phyloP scores from a whole-genome alignment of 495 filamentous ascomycete genomes.

The Penicillium bialowiezense region DNA sequence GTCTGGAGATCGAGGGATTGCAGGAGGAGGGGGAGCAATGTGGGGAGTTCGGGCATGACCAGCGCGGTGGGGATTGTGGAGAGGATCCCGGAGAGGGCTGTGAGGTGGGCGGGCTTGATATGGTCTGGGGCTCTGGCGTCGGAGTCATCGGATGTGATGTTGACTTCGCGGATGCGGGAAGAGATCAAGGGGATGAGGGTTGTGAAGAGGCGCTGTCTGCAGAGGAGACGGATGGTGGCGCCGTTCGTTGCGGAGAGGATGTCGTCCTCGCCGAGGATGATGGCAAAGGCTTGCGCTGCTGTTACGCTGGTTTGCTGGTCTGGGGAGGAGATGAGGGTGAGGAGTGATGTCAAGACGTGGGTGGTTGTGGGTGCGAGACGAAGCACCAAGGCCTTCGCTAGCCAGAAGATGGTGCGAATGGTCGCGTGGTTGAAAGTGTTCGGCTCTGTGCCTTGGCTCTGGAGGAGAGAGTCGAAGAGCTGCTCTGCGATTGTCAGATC shows the following conservation, averaged over 20 bases:
- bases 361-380: slow-evolving; percentile 46
- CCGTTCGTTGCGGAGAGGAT: slow-evolving; percentile 64
- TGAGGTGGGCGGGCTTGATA: slow-evolving; percentile 60
- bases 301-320: slow-evolving; percentile 40
- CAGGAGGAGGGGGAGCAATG: slow-evolving; percentile 64
- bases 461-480: slow-evolving; percentile 35
- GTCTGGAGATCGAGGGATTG: slow-evolving; percentile 65
- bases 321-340: slow-evolving; percentile 53
- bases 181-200: slow-evolving; percentile 59
- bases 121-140: slow-evolving; percentile 17
- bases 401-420: slow-evolving; percentile 50
- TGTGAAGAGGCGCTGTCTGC: slow-evolving; percentile 64
- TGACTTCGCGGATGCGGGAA: slow-evolving; percentile 49
- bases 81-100: slow-evolving; percentile 64
- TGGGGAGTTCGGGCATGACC: slow-evolving; percentile 57
- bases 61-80: slow-evolving; percentile 57
- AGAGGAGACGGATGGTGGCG: slow-evolving; percentile 60
- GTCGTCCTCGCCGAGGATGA: slow-evolving; percentile 61
- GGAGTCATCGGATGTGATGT: slow-evolving; percentile 21
- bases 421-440: slow-evolving; percentile 21
- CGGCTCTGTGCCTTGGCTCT: slow-evolving; percentile 8
- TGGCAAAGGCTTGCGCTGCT: slow-evolving; percentile 57
- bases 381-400: slow-evolving; percentile 53
- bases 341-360: slow-evolving; percentile 47
- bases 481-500: slow-evolving; percentile 34